Base-by-base conservation (phyloP, 176 grass and related monocot genomes). In the Oryza nivara region DNA sequence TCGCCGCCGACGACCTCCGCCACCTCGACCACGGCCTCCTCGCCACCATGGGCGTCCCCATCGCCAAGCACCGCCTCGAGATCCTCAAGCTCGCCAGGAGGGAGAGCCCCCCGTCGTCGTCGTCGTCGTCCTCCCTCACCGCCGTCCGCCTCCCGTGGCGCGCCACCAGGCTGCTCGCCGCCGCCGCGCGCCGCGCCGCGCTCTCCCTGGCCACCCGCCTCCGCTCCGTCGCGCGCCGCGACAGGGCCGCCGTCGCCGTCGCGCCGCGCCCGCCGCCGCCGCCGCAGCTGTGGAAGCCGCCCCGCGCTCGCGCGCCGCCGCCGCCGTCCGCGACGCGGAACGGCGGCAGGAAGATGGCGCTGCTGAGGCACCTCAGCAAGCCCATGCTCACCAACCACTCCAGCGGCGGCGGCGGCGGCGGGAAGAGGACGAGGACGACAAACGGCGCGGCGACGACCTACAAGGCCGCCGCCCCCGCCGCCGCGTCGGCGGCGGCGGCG, bases 31-130 rank as follows among this genome's bases (percentile, higher is more conserved):
- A 97, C 81, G 91, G 88, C 10, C 90, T 93, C 87, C 86, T 97
- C 68, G 80, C 84, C 72, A 83, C 73, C 91, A 95, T 98, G 92
- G 95, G 95, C 72, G 83, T 98, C 76, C 14, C 91, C 85, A 74
- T 98, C 63, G 92, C 92, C 71, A 98, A 98, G 85, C 95, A 98
- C 86, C 85, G 95, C 64, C 87, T 98, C 72, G 79, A 93, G 76
- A 98, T 98, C 83, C 92, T 98, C 65, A 95, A 92, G 75, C 88
- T 95, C 63, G 87, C 91, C 34, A 72, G 73, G 49, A 91, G 54
- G 19, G 79, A 91, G 0, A 35, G 16, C 1, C 14, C 48, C 4
- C 48, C 54, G 26, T 26, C 28, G 28, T 30, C 28, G 28, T 30
- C 28, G 28, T 30, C 28, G 28, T 30, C 28, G 0, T 43, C 87